Evolutionary conservation across 306 rosid species (phyloP), one percentile per base, ranked within the genome.

Genomic region (Quercus aquifolioides): DNA sequence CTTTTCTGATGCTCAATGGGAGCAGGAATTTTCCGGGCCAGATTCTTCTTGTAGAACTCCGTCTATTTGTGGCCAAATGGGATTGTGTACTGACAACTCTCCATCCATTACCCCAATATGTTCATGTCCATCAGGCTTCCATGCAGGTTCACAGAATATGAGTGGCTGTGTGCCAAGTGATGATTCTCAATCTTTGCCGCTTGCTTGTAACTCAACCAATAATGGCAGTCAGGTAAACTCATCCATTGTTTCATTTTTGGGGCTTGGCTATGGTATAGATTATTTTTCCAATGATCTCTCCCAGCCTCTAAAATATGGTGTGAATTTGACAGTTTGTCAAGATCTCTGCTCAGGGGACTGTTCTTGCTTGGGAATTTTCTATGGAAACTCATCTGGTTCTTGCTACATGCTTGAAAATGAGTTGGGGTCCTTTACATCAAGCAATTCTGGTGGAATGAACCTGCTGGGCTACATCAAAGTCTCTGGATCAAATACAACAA

Each of bases 291-390:
- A 54, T 68, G 21, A 77, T 58, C 90, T 87, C 85, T 82, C 88
- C 14, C 83, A 81, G 75, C 91, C 92, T 23, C 55, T 80, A 62
- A 60, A 49, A 46, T 75, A 85, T 74, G 86, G 78, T 35, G 90
- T 79, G 86, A 80, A 83, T 70, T 63, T 87, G 77, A 84, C 91
- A 58, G 55, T 33, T 64, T 94, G 99, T 62, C 88, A 90, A 86
- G 82, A 74, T 75, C 77, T 84, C 56, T 94, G 99, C 86, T 87
- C 90, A n/a, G 26, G 69, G 63, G 82, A 85, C 77, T 94, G 99
- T 84, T 91, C 92, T 46, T 94, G 99, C 88, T 77, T 89, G 68
- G 99, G 97, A 71, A 13, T 92, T 84, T 92, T 90, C 77, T 83
- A 81, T 84, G 73, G 65, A 60, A 90, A 81, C 68, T 78, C 94